Conservation (phyloP, 495 filamentous ascomycete species). For the Thermochaetoides thermophila region DNA sequence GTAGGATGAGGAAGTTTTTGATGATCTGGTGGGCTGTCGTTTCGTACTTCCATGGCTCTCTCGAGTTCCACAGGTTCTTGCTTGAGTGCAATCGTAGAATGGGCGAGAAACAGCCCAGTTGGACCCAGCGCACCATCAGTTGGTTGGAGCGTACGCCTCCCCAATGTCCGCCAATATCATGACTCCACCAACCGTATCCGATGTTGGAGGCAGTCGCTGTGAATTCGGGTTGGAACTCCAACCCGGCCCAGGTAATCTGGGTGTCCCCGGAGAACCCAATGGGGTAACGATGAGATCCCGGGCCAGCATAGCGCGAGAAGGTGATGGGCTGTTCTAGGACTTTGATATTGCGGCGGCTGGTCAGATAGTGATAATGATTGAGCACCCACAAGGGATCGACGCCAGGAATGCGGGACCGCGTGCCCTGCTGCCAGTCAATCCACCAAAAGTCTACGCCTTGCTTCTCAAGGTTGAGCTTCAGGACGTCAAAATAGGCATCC, state of each 20-base stretch:
- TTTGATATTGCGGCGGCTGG: constrained; percentile 21
- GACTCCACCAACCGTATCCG: constrained; percentile 50
- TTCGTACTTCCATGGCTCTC: constrained; percentile 43
- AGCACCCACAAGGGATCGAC: constrained; percentile 49
- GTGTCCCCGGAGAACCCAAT: constrained; percentile 48
- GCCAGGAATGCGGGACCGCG: constrained; percentile 33
- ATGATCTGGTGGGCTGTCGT: constrained; percentile 25
- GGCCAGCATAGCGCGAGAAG: constrained; percentile 43
- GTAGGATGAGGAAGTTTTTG: constrained; percentile 30
- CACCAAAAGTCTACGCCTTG: constrained; percentile 44
- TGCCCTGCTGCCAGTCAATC: constrained; percentile 51
- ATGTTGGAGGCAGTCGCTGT: constrained; percentile 48
- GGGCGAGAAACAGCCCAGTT: constrained; percentile 42
- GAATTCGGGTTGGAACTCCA: constrained; percentile 47
- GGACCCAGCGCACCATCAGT: constrained; percentile 41
- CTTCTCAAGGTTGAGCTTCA: constrained; percentile 35
- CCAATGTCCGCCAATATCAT: constrained; percentile 47
- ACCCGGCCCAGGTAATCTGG: constrained; percentile 38
- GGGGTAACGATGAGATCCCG: constrained; percentile 45
- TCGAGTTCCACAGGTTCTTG: constrained; percentile 35
- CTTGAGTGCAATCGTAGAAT: constrained; percentile 42
- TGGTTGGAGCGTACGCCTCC: constrained; percentile 37
- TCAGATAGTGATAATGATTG: constrained; percentile 46
- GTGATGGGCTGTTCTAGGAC: constrained; percentile 17
- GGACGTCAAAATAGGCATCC: constrained; percentile 42